These are phyloP conservation scores for Cystobasidium sp. DNA, from an alignment of 1,284 basidiomycete species.

Conservation along the genomic window DNA sequence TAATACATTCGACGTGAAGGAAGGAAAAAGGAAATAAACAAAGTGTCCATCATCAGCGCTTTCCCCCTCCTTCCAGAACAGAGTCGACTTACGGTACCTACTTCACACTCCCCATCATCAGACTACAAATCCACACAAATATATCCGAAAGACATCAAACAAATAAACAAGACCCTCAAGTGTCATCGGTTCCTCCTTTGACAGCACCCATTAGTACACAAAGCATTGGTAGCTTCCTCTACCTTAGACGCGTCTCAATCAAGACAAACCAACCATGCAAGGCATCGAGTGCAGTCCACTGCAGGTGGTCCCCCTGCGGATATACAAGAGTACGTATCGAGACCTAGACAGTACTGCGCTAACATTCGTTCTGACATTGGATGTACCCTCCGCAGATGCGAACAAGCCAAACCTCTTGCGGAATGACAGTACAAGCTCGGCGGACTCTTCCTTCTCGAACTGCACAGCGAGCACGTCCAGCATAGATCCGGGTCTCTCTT, in stretches of 20 bases:
- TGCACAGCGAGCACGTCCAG: constrained; percentile 7
- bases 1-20: too few relatives aligned
- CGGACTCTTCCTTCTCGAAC: constrained; percentile 1
- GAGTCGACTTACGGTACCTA: too few relatives aligned
- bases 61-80: too few relatives aligned
- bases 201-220: neutral
- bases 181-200: neutral
- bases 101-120: too few relatives aligned
- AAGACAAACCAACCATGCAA: constrained; percentile 13
- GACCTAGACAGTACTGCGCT: neutral
- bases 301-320: constrained; percentile 28
- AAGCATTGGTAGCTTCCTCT: neutral
- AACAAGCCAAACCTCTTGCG: constrained; percentile 28
- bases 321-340: constrained; percentile 26
- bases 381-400: neutral
- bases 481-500: constrained; percentile 1
- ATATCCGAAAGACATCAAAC: too few relatives aligned
- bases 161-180: too few relatives aligned
- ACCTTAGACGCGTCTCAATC: neutral
- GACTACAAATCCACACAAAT: too few relatives aligned
- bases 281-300: constrained; percentile 20
- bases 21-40: too few relatives aligned
- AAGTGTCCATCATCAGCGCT: too few relatives aligned
- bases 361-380: neutral
- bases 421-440: constrained; percentile 32